Percentiles rank a stretch among this genome's conserved stretches.
Conservation (phyloP, 176 grass and related monocot genomes). For the Ananas comosus region DNA sequence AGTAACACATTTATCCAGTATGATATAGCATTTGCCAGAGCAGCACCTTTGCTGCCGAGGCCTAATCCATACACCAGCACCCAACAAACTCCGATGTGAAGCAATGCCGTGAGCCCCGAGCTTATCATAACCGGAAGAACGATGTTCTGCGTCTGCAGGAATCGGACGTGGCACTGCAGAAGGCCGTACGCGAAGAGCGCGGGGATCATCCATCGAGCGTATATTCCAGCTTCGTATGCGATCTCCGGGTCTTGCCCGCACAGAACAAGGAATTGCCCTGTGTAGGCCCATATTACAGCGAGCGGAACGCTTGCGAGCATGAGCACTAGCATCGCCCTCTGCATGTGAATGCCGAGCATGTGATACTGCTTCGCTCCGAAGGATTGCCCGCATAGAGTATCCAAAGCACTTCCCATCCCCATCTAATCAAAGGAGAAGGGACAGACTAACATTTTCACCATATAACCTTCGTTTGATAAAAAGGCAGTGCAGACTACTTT, state of each 20-base stretch:
- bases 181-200: constrained; percentile 41
- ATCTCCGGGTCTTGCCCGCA: constrained; percentile 58
- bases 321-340: constrained; percentile 60
- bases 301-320: constrained; percentile 38
- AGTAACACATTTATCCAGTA: constrained; percentile 39
- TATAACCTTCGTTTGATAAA: neutral
- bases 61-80: constrained; percentile 50
- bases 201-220: constrained; percentile 65
- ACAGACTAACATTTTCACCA: neutral
- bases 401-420: constrained; percentile 29
- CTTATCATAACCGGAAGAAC: constrained; percentile 60
- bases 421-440: constrained; percentile 2
- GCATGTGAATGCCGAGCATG: constrained; percentile 58
- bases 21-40: constrained; percentile 37
- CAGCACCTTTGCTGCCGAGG: constrained; percentile 57
- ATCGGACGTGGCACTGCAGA: constrained; percentile 15
- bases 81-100: constrained; percentile 68
- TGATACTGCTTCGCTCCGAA: constrained; percentile 58
- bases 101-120: constrained; percentile 32
- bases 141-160: constrained; percentile 61
- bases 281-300: constrained; percentile 39
- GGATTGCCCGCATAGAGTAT: constrained; percentile 61
- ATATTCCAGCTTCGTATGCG: constrained; percentile 44
- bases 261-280: constrained; percentile 48
- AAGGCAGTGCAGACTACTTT: too few relatives aligned